Base-by-base conservation (phyloP, 345 rosid genomes). In the Camelina sativa region DNA sequence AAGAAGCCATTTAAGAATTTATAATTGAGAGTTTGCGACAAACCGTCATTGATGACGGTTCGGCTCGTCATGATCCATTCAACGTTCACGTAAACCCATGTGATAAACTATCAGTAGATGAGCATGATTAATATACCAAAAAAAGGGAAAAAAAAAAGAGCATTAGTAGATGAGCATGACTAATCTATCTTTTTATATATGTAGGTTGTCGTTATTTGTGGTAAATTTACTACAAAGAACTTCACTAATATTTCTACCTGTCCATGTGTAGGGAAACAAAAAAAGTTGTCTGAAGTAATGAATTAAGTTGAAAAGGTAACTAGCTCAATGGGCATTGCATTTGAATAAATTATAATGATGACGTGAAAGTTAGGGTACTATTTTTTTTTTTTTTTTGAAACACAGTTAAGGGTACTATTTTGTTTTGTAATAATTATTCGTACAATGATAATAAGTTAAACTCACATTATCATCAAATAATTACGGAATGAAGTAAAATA, bases 401-500 rank as follows among this genome's bases (percentile, higher is more conserved):
- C 28, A 25, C 28, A 25, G 30, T 28, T 28, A 28, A 28, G 30
- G 30, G 30, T 28, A 28, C 30, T 28, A 6, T 41, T 41, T 41
- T 41, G n/a, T 11, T 11, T 11, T 41, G n/a, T n/a, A 12, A 13
- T 15, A 46, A 46, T 6, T 53, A 8, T 19, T 53, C 8, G 57
- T 23, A 22, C 57, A 53, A 53, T 8, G 22, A 11, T 25, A 25
- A 25, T 22, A 53, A 11, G 4, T 48, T 48, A 22, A 54, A 35
- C 65, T 62, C 46, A 55, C 57, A 69, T 53, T n/a, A 60, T 61
- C 32, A 40, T 62, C 19, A 55, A 54, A 69, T 63, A 70, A 48
- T 16, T 48, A 48, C 8, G 22, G 52, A 48, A 16, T 16, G 52
- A 48, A n/a, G 52, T 48, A 48, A 48, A 2, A 11, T 43, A 43